Percentiles rank a stretch among this genome's conserved stretches.
Evolutionary conservation across 306 rosid genomes (phyloP).

Genomic region (Biancaea sappan): DNA sequence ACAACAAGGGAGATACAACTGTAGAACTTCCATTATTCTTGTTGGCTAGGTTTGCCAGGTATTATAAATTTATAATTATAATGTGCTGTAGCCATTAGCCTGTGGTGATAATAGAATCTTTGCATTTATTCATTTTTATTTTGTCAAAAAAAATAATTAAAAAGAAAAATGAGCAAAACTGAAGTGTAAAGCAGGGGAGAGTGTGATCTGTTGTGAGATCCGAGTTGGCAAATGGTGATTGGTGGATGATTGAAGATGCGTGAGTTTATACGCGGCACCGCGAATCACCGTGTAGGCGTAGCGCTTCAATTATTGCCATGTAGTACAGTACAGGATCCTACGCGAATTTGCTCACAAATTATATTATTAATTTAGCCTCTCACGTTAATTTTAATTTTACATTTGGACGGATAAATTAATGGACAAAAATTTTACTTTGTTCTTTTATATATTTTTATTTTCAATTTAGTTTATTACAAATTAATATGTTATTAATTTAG

Average conservation of each 20-base stretch:
- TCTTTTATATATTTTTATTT: too few relatives aligned
- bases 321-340: too few relatives aligned
- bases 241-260: neutral
- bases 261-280: constrained; percentile 41
- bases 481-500: too few relatives aligned
- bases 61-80: neutral
- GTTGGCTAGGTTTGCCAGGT: neutral
- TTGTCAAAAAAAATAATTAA: neutral
- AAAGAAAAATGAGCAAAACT: neutral
- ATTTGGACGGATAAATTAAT: too few relatives aligned
- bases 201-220: constrained; percentile 10
- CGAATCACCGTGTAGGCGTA: neutral
- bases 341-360: too few relatives aligned
- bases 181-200: neutral
- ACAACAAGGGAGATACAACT: too few relatives aligned
- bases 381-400: too few relatives aligned
- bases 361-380: too few relatives aligned
- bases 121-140: too few relatives aligned
- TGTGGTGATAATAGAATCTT: too few relatives aligned
- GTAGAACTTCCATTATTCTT: constrained; percentile 7
- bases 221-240: neutral
- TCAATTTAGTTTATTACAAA: too few relatives aligned
- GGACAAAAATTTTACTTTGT: too few relatives aligned
- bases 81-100: neutral
- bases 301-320: neutral